These are phyloP conservation scores for Coemansia sp. DNA, from an alignment of 192 early-diverging fungal species.

Conservation along the genomic window DNA sequence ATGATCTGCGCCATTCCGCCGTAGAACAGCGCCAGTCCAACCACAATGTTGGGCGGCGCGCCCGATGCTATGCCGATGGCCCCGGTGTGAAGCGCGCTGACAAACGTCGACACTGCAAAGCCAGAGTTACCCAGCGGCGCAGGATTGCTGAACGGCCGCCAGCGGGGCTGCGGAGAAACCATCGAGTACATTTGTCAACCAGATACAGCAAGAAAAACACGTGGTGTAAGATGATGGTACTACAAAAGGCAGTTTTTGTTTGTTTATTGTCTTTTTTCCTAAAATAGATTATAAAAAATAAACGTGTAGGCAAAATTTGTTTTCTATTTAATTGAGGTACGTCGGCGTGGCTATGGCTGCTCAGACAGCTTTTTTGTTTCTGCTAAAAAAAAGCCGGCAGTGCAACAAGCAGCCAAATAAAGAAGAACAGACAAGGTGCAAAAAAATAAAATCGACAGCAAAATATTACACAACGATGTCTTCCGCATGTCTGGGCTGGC, in stretches of 20 bases:
- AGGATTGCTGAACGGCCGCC: constrained; percentile 42
- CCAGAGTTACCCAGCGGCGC: constrained; percentile 49
- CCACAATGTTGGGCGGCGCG: constrained; percentile 35
- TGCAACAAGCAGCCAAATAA: not conserved
- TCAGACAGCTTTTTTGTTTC: not conserved
- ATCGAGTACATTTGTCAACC: constrained; percentile 25
- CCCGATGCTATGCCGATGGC: constrained; percentile 38
- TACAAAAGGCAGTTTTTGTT: too few relatives aligned
- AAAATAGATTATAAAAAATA: not conserved
- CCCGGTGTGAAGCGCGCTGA: constrained; percentile 32
- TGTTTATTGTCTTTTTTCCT: not conserved
- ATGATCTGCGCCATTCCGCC: constrained; percentile 40
- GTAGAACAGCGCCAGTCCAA: constrained; percentile 46
- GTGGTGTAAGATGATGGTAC: too few relatives aligned
- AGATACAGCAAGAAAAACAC: not conserved
- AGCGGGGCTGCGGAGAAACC: constrained; percentile 16
- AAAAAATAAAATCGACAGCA: not conserved
- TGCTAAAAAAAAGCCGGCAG: not conserved
- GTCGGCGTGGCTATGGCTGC: not conserved
- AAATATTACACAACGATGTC: not conserved
- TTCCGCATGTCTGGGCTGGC: not conserved
- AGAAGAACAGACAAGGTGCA: not conserved
- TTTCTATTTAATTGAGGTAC: not conserved
- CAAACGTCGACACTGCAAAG: constrained; percentile 45
- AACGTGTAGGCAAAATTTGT: not conserved